Evolutionary conservation across 129 eudicot genomes (phyloP).

Genomic region (Mikania micrantha): DNA sequence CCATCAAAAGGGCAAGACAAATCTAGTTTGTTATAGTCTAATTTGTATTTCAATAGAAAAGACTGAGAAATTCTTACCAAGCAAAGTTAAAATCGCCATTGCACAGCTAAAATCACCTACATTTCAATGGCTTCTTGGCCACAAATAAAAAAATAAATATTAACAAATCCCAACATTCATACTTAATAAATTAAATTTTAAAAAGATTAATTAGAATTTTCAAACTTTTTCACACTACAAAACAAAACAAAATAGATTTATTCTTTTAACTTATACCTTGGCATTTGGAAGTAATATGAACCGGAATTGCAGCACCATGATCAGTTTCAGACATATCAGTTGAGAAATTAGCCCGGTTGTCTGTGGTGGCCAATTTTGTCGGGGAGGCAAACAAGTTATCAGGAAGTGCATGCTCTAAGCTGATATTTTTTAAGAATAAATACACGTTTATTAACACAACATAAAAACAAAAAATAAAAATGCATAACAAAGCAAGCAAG

Average conservation of each 20-base stretch:
- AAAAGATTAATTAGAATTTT: not conserved
- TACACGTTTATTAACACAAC: not conserved
- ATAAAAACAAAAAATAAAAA: not conserved
- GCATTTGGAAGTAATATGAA: slow-evolving; percentile 65
- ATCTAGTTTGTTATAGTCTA: not conserved
- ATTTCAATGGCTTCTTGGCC: slow-evolving; percentile 78
- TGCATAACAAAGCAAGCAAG: not conserved
- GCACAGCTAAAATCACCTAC: slow-evolving; percentile 39
- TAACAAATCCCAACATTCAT: not conserved
- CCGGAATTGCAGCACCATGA: slow-evolving; percentile 30
- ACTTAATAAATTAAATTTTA: not conserved
- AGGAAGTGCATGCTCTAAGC: slow-evolving; percentile 61
- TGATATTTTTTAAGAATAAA: slow-evolving; percentile 19
- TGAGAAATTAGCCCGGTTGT: slow-evolving; percentile 30
- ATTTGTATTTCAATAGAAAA: slow-evolving; percentile 2
- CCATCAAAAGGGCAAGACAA: no score
- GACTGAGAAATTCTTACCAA: slow-evolving; percentile 29
- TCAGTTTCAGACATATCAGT: slow-evolving; percentile 27
- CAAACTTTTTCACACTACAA: not conserved
- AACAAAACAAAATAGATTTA: not conserved
- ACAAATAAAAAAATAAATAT: slow-evolving; percentile 19
- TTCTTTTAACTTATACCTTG: slow-evolving; percentile 43
- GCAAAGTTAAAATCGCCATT: slow-evolving; percentile 39
- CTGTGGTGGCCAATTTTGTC: slow-evolving; percentile 37
- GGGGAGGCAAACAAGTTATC: slow-evolving; percentile 79